Conservation (phyloP, 805 yeast species). For the Brettanomyces sp. region DNA sequence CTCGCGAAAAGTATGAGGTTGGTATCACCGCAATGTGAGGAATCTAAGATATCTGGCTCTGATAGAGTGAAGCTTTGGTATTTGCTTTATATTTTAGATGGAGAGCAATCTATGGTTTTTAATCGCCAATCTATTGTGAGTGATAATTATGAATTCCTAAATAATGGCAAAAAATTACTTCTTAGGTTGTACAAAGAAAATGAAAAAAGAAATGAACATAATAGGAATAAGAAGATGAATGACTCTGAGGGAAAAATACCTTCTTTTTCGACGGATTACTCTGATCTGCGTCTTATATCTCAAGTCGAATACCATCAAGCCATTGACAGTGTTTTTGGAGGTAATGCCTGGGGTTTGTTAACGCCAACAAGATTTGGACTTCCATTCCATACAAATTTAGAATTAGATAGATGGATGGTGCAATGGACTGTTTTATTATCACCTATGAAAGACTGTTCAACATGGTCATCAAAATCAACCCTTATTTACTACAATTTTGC, state of each 20-base stretch:
- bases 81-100: constrained; percentile 53
- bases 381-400: constrained; percentile 58
- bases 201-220: not conserved
- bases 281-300: constrained; percentile 53
- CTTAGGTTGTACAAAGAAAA: constrained; percentile 4
- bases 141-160: constrained; percentile 33
- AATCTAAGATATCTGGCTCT: constrained; percentile 20
- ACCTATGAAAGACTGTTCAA: constrained; percentile 40
- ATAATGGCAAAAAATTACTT: constrained; percentile 32
- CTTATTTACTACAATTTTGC: constrained; percentile 67
- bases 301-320: constrained; percentile 65
- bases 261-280: constrained; percentile 12
- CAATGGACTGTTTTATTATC: constrained; percentile 66
- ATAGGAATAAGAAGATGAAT: not conserved
- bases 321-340: constrained; percentile 43
- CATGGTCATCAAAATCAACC: constrained; percentile 65
- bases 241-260: not conserved
- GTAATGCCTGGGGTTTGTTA: constrained; percentile 52
- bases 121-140: constrained; percentile 50
- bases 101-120: constrained; percentile 56
- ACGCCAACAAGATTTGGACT: constrained; percentile 56
- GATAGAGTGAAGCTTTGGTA: constrained; percentile 58
- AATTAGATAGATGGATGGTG: constrained; percentile 71
- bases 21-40: constrained; percentile 19
- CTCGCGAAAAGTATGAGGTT: constrained; percentile 47